phyloP scores from a whole-genome alignment of 1,139 yeast species.

The Candida buenavistaensis region DNA sequence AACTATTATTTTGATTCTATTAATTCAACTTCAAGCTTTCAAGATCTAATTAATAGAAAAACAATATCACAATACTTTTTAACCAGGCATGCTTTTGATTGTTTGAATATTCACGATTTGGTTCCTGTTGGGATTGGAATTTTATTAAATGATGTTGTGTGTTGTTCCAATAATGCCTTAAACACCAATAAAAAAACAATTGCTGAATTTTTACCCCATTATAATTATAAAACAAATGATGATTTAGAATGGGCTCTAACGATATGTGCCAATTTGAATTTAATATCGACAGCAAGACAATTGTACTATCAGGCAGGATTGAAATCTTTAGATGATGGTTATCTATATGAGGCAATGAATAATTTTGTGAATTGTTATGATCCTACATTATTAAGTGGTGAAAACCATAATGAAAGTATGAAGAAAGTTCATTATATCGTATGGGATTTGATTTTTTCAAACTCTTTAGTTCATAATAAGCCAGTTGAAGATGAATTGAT shows the following conservation, averaged over 20 bases:
- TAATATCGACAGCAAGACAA: slow-evolving; percentile 54
- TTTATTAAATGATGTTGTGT: slow-evolving; percentile 30
- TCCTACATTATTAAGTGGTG: slow-evolving; percentile 19
- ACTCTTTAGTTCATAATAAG: slow-evolving; percentile 52
- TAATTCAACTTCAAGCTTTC: slow-evolving; percentile 12
- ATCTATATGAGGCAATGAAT: slow-evolving; percentile 61
- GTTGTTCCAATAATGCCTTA: slow-evolving; percentile 22
- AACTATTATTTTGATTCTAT: slow-evolving; percentile 37
- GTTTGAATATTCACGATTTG: slow-evolving; percentile 49
- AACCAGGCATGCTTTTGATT: slow-evolving; percentile 59
- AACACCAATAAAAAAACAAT: slow-evolving; percentile 44
- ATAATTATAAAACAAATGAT: slow-evolving; percentile 61
- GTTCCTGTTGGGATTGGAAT: slow-evolving; percentile 71
- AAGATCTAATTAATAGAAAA: slow-evolving; percentile 24
- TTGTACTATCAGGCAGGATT: slow-evolving; percentile 45
- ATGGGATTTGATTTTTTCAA: slow-evolving; percentile 58
- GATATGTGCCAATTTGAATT: slow-evolving; percentile 43
- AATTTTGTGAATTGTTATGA: slow-evolving; percentile 70
- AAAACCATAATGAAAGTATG: slow-evolving; percentile 30
- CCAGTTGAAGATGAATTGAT: slow-evolving; percentile 57
- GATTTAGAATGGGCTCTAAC: slow-evolving; percentile 82
- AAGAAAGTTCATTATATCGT: slow-evolving; percentile 39
- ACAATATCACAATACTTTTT: slow-evolving; percentile 63
- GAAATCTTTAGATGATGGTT: slow-evolving; percentile 42
- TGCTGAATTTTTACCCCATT: slow-evolving; percentile 60